Conservation (phyloP, 306 rosid species). For the Cicer arietinum region DNA sequence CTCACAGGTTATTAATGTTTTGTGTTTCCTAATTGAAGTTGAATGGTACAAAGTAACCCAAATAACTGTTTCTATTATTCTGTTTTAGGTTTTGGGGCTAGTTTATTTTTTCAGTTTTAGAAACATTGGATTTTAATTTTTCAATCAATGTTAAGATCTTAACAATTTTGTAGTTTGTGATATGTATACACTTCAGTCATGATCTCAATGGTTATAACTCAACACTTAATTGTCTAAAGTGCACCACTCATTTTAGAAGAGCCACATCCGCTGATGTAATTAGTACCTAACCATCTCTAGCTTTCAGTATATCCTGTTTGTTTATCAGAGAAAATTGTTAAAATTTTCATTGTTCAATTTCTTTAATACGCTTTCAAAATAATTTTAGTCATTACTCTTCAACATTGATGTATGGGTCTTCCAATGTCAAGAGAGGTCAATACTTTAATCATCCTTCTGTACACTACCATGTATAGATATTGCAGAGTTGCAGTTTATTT, state of each 20-base stretch:
- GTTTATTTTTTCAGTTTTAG: constrained; percentile 12
- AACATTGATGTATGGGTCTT: constrained; percentile 10
- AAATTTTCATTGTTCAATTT: background rate
- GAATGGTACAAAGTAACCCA: background rate
- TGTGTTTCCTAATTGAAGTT: constrained; percentile 24
- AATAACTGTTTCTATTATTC: background rate
- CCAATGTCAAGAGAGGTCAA: background rate
- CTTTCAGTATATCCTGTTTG: background rate
- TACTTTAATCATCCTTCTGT: background rate
- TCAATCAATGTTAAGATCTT: background rate
- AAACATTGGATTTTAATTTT: background rate
- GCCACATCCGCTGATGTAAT: background rate
- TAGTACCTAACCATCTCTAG: background rate
- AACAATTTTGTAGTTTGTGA: constrained; percentile 4
- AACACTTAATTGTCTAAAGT: background rate
- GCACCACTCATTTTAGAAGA: background rate
- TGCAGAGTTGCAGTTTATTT: background rate
- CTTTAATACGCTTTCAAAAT: background rate
- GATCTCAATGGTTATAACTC: background rate
- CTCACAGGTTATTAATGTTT: constrained; percentile 58
- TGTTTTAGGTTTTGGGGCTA: constrained; percentile 15
- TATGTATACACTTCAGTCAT: background rate
- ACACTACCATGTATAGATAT: background rate
- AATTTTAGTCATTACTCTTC: constrained; percentile 22
- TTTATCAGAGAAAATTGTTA: background rate